phyloP scores from a whole-genome alignment of 768 basidiomycete genomes.

The Phallus indusiatus region DNA sequence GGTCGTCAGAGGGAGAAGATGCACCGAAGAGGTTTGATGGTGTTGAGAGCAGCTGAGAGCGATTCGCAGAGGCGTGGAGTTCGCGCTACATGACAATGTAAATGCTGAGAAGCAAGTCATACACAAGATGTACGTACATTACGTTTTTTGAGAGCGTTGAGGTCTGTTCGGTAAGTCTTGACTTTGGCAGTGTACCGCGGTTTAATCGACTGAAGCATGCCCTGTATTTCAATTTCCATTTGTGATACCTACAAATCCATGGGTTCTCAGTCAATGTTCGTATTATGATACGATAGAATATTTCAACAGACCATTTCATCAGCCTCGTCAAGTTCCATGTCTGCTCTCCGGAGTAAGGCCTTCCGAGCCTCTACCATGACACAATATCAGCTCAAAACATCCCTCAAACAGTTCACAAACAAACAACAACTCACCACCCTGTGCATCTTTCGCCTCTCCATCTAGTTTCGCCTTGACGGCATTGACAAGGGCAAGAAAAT shows the following conservation, averaged over 20 bases:
- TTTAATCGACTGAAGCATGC: conserved; percentile 80
- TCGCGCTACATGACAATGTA: conserved; percentile 40
- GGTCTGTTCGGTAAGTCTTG: conserved; percentile 60
- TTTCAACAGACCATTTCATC: conserved; percentile 76
- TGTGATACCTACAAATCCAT: conserved; percentile 67
- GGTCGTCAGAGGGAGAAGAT: conserved; percentile 60
- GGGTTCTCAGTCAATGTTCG: not conserved
- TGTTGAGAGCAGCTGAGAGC: conserved; percentile 68
- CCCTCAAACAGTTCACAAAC: not conserved
- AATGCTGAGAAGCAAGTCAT: not conserved
- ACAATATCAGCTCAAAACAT: conserved; percentile 1
- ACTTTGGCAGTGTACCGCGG: conserved; percentile 70
- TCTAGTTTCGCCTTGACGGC: conserved; percentile 74
- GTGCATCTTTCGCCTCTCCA: conserved; percentile 52
- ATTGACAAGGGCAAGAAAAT: conserved; percentile 75
- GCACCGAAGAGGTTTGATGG: conserved; percentile 19
- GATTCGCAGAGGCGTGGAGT: conserved; percentile 55
- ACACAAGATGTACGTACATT: conserved; percentile 21
- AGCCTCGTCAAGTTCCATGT: conserved; percentile 96
- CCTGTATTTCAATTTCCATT: conserved; percentile 98
- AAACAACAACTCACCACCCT: conserved; percentile 45
- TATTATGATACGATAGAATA: not conserved
- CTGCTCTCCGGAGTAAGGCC: conserved; percentile 68
- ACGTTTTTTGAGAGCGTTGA: conserved; percentile 73
- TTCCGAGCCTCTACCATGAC: conserved; percentile 61